A percentile compares a stretch with the other conserved stretches of the same genome.
phyloP scores from a whole-genome alignment of 305 asterid genomes.

The Stenogyne calaminthoides region DNA sequence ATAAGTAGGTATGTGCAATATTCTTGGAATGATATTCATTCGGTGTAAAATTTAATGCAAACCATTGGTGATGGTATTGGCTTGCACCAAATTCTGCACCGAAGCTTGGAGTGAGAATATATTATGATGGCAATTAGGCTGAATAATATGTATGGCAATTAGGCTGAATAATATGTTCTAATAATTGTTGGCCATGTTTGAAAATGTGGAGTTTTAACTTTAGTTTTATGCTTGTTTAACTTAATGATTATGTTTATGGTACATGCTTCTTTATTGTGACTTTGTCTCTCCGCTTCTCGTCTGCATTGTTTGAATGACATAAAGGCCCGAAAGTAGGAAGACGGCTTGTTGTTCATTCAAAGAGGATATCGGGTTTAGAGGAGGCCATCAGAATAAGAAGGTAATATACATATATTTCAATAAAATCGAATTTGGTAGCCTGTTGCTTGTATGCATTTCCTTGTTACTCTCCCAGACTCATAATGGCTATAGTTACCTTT shows the following conservation, averaged over 20 bases:
- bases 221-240: slow-evolving; percentile 4
- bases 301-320: slow-evolving; percentile 25
- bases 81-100: neutral
- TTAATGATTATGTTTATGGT: slow-evolving; percentile 1
- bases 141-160: no score
- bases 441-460: neutral
- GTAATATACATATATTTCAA: slow-evolving; percentile 33
- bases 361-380: slow-evolving; percentile 80
- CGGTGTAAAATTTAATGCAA: neutral
- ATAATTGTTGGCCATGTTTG: neutral
- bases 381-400: slow-evolving; percentile 83
- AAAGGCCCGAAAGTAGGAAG: slow-evolving; percentile 41
- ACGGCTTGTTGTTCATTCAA: slow-evolving; percentile 57
- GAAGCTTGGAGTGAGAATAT: neutral
- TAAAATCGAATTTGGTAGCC: neutral
- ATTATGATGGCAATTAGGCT: neutral
- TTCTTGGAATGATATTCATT: neutral
- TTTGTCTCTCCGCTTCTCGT: slow-evolving; percentile 32
- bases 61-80: neutral
- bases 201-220: neutral
- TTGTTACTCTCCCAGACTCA: neutral
- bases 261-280: slow-evolving; percentile 27
- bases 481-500: neutral
- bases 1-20: neutral
- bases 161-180: neutral